Evolutionary conservation across 2,329 filamentous ascomycete genomes (phyloP), one percentile per base, ranked within the genome.

Genomic region (Eurotiales sp.): DNA sequence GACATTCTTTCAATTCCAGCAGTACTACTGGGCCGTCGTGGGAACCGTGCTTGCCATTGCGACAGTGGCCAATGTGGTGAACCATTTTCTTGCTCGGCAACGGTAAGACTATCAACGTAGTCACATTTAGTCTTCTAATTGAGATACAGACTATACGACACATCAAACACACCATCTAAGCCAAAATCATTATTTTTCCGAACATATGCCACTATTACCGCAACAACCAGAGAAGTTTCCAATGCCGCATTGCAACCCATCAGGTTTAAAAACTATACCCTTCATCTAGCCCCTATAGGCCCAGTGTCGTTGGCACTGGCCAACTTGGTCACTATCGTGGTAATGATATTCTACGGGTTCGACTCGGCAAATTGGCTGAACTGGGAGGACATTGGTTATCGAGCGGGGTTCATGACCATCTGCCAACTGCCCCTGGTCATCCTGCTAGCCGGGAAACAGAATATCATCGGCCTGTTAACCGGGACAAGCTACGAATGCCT

Each of bases 301-400:
- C 65, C 63, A 2, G 52, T 70, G 12, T 56, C 63, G 25, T 51
- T 70, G 41, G 58, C 68, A 6, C 57, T 72, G 21, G 65, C 64
- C 2, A 80, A 83, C 55, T 53, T 75, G n/a, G 54, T 77, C 5
- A 64, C 77, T 12, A 69, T 79, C 2, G 58, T 83, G n/a, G 66
- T 81, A 1, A 72, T 82, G 23, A 80, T 76, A 59, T 78, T 83
- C 55, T 82, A 81, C 60, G 74, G 74, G 27, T 69, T 82, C 25
- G 69, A 83, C 59, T 71, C 78, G 0, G 66, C 61, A 1, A 69
- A 80, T 50, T 64, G 72, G 42, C 75, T 76, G 65, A 68, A 70
- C 37, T 81, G 76, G 71, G 80, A 84, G 58, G 67, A 75, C 41
- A 74, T 84, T 50, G 81, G 76, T 11, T 83, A 81, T 58, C 73